These are phyloP conservation scores for Acorus gramineus DNA, from an alignment of 106 monocot species.

Conservation along the genomic window DNA sequence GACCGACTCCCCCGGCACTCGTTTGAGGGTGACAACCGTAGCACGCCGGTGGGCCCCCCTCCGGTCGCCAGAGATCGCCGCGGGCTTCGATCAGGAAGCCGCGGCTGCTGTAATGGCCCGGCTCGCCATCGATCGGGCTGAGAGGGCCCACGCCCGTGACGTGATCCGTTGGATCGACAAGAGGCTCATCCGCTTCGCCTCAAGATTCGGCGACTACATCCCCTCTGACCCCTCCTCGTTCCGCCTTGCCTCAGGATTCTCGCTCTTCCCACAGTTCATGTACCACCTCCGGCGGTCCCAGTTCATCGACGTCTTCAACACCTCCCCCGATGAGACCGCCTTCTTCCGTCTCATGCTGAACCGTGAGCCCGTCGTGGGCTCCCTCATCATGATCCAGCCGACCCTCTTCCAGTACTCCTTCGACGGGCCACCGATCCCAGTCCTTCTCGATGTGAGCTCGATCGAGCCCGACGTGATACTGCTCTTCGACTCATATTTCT, in stretches of 20 bases:
- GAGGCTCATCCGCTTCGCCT: slow-evolving; percentile 75
- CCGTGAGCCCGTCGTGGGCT: slow-evolving; percentile 68
- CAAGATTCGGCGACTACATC: slow-evolving; percentile 78
- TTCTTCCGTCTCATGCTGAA: slow-evolving; percentile 78
- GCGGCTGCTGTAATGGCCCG: slow-evolving; percentile 82
- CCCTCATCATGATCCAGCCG: slow-evolving; percentile 92
- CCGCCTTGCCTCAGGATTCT: slow-evolving; percentile 60
- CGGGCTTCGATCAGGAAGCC: slow-evolving; percentile 96
- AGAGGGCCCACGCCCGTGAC: slow-evolving; percentile 58
- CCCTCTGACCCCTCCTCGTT: slow-evolving; percentile 88
- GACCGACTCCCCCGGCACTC: slow-evolving; percentile 28
- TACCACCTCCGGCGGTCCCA: slow-evolving; percentile 81
- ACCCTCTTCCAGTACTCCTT: slow-evolving; percentile 90
- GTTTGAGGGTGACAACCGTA: slow-evolving; percentile 78
- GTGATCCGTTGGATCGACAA: slow-evolving; percentile 93
- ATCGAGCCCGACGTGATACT: slow-evolving; percentile 67
- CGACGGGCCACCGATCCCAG: slow-evolving; percentile 83
- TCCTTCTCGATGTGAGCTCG: slow-evolving; percentile 78
- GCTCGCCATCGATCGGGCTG: slow-evolving; percentile 58
- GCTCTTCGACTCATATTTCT: slow-evolving; percentile 87
- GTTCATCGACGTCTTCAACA: slow-evolving; percentile 85
- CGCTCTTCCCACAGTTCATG: slow-evolving; percentile 91
- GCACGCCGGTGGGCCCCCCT: slow-evolving; percentile 69
- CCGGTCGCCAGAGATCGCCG: slow-evolving; percentile 40
- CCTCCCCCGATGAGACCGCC: slow-evolving; percentile 82